phyloP scores from a whole-genome alignment of 768 basidiomycete species.

The Boletus sp. region DNA sequence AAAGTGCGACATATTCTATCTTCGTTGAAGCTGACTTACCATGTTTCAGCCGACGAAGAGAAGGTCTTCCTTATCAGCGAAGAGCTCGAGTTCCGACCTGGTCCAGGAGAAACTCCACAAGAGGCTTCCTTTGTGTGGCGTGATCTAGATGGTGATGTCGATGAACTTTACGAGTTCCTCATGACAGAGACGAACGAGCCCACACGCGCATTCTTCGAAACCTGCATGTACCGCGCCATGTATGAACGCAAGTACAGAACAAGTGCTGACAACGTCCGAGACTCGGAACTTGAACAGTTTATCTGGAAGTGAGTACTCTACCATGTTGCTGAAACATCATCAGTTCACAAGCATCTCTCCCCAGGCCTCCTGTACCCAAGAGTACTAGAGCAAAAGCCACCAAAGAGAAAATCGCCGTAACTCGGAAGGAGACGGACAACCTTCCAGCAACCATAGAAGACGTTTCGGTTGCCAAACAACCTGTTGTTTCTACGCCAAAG shows the following conservation, averaged over 20 bases:
- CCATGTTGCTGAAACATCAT: background rate
- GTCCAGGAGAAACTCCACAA: conserved; percentile 65
- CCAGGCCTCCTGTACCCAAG: conserved; percentile 24
- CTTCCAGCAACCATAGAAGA: conserved; percentile 1
- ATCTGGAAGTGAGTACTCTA: conserved; percentile 70
- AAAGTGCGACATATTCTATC: conserved; percentile 51
- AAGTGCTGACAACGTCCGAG: conserved; percentile 65
- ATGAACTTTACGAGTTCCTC: conserved; percentile 93
- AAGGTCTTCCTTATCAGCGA: conserved; percentile 88
- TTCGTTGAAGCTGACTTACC: conserved; percentile 3
- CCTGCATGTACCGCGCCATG: conserved; percentile 94
- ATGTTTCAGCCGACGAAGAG: conserved; percentile 81
- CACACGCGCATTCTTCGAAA: conserved; percentile 87
- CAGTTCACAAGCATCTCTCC: background rate
- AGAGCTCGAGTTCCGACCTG: conserved; percentile 82
- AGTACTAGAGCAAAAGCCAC: conserved; percentile 14
- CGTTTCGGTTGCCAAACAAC: conserved; percentile 7
- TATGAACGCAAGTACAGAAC: conserved; percentile 87
- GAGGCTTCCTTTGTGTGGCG: conserved; percentile 89
- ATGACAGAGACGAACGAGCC: conserved; percentile 72
- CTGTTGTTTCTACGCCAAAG: conserved; percentile 14
- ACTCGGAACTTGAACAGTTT: conserved; percentile 75
- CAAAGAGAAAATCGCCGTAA: conserved; percentile 13
- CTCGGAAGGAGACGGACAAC: conserved; percentile 9
- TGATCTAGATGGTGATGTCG: conserved; percentile 86